Evolutionary conservation across 2,329 filamentous ascomycete genomes (phyloP), one percentile per base, ranked within the genome.

Genomic region (Gliomastix tumulicola): DNA sequence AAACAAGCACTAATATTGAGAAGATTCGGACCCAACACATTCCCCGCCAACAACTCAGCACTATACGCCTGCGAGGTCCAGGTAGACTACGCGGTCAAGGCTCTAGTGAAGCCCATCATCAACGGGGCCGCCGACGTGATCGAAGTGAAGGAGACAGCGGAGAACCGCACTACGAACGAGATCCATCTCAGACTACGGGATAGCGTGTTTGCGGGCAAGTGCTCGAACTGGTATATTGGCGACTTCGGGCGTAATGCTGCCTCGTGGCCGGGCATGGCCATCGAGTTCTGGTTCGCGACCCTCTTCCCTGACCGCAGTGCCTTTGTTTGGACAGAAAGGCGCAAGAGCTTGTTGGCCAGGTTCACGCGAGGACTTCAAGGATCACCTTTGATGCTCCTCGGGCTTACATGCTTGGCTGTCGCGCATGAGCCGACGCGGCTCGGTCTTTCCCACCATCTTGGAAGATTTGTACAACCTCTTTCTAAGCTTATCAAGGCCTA

Each of bases 231-330:
- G 44, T 45, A 45, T 35, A 45, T 45, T 35, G 44, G 44, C 10
- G 22, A 44, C 30, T 44, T 36, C 21, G 43, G 43, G 18, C 43
- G 43, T 22, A 45, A 45, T 27, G 41, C 56, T 1, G 60, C 60
- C 1, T 57, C 54, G 5, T 62, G 57, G 56, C 60, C 57, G 2
- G 50, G 51, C 4, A 43, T 51, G 28, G 56, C 56, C 11, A 43
- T 40, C 8, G 45, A 42, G 4, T 60, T 50, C 40, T 60, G 56
- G 55, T 40, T 46, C 15, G 46, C 47, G n/a, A 65, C 63, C 25
- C 25, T 28, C 25, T 28, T 28, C 10, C n/a, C 25, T 12, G 25
- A 28, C 10, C 25, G 17, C 25, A 28, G 17, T 3, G 25, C 10
- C 7, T 28, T 28, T 28, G 10, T 28, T n/a, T 16, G 25, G 10